phyloP scores from a whole-genome alignment of 345 rosid species.

The Citrus unshiu region DNA sequence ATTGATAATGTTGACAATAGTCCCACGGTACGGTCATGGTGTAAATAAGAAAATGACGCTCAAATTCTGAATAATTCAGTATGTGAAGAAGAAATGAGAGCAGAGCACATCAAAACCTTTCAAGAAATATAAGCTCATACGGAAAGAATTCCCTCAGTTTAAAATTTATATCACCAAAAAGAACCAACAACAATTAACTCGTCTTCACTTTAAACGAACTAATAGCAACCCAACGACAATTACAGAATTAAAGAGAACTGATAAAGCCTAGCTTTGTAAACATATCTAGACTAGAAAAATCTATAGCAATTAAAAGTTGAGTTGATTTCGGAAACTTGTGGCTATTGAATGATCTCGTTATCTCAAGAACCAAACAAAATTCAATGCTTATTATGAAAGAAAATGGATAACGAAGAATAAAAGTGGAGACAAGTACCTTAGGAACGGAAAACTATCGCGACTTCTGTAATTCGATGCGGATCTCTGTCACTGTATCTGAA shows the following conservation, averaged over 20 bases:
- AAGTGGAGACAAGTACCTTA: background rate
- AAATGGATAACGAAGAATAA: background rate
- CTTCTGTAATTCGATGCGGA: background rate
- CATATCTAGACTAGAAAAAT: background rate
- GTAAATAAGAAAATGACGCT: background rate
- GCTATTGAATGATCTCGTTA: background rate
- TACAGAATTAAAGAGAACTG: background rate
- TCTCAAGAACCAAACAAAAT: conserved; percentile 2
- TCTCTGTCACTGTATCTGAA: background rate
- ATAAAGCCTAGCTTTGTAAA: background rate
- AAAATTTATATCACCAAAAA: background rate
- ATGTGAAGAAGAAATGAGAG: background rate
- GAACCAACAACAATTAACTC: too few species aligned
- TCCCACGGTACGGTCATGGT: background rate
- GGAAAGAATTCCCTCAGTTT: background rate
- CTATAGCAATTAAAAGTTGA: background rate
- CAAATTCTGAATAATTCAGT: background rate
- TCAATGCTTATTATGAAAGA: background rate
- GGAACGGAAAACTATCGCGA: background rate
- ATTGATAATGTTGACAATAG: background rate
- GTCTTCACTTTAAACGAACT: background rate
- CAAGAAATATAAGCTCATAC: background rate
- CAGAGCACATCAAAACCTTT: background rate
- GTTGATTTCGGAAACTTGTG: background rate
- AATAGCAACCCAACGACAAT: background rate